Base-by-base conservation (phyloP, 1,139 yeast species). In the Nakaseomyces glabratus region DNA sequence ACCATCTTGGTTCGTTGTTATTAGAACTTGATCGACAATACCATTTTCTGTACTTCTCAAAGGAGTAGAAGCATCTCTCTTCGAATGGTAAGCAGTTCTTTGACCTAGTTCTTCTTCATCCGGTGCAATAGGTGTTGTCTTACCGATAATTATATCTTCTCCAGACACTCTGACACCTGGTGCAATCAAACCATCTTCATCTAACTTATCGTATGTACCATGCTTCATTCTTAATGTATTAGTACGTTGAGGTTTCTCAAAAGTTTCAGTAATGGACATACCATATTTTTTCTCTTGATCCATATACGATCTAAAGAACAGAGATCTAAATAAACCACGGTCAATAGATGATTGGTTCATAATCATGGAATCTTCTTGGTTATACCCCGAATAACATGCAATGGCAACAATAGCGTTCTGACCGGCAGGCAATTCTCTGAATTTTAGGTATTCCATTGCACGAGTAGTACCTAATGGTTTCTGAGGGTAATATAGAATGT, bases 301-400 rank as follows among this genome's bases (percentile, higher is more conserved):
- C 95, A 88, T 88, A 60, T 90, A 93, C 2, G 97, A 84, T 62
- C 98, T 74, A 68, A 88, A 93, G 64, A 90, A 90, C 57, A 90
- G 69, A 15, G 96, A 86, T 65, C 99, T 71, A 68, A 90, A 90
- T 51, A 90, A 68, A 36, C 99, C 99, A 56, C 98, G 72, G 61
- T 90, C 99, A 56, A 90, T 90, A 24, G 95, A 82, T 16, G 95
- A 81, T 66, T 90, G 99, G 62, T 90, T 90, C 99, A 90, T 90
- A 68, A 90, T 90, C 93, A 90, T 86, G 32, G 98, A 93, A 81
- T 90, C 99, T 81, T 90, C 99, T 71, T 90, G 99, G 63, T 90
- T 90, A 64, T 90, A 90, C 58, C 99, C 99, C 29, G 95, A 82
- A 65, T 90, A 90, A 73, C 98, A 93, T 28, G 94, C 74, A 70